A percentile compares a stretch with the other conserved stretches of the same genome.
phyloP scores from a whole-genome alignment of 2,329 filamentous ascomycete genomes.

The Cladophialophora exuberans region DNA sequence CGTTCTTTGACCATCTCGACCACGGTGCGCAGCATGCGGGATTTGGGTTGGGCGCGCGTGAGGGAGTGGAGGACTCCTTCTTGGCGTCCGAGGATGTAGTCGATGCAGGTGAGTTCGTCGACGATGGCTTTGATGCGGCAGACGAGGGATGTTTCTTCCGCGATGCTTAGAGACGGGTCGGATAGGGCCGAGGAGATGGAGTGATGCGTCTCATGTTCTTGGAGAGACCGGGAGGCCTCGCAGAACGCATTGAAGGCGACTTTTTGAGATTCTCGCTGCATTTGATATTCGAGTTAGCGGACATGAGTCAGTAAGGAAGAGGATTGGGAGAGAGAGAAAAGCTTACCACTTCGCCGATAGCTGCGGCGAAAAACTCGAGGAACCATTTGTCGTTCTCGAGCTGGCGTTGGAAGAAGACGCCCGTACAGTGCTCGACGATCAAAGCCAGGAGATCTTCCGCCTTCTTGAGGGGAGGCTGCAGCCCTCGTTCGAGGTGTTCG shows the following conservation, averaged over 20 bases:
- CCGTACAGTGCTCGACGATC: constrained; percentile 17
- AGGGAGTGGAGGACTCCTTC: constrained; percentile 10
- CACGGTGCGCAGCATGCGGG: constrained; percentile 10
- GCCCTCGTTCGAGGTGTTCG: constrained; percentile 15
- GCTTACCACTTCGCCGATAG: constrained; percentile 7
- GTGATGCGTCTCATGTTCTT: not conserved
- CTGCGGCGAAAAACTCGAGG: constrained; percentile 15
- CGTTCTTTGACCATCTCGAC: constrained; percentile 15
- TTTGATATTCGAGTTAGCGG: not conserved
- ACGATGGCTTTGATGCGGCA: constrained; percentile 34
- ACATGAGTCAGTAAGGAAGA: not conserved
- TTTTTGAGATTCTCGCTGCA: constrained; percentile 6
- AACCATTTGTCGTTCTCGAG: constrained; percentile 20
- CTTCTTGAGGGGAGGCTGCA: constrained; percentile 9
- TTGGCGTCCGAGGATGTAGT: constrained; percentile 23
- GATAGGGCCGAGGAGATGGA: constrained; percentile 3
- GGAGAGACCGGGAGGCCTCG: constrained; percentile 1
- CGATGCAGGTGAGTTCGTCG: constrained; percentile 33
- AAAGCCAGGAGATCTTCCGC: constrained; percentile 11
- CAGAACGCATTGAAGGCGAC: constrained; percentile 11
- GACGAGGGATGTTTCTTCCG: constrained; percentile 23
- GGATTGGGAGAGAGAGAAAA: not conserved
- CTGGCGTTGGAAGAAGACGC: constrained; percentile 17
- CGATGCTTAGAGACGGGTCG: constrained; percentile 9
- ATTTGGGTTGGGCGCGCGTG: constrained; percentile 4